Evolutionary conservation across 257 asterid genomes (phyloP).

Genomic region (Jaltomata sinuosa): DNA sequence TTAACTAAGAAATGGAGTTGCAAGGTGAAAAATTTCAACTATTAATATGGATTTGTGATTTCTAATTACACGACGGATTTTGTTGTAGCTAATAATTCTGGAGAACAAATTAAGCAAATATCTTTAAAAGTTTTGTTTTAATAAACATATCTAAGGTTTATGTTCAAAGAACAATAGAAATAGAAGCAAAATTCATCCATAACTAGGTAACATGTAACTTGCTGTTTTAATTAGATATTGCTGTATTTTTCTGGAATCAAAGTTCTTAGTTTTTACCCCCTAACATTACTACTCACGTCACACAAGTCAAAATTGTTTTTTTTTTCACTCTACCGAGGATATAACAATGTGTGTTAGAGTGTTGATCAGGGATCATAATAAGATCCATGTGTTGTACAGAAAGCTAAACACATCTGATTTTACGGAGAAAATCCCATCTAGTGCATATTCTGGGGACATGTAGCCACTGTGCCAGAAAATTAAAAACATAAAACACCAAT

Average conservation of each 20-base stretch:
- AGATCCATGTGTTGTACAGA: background rate
- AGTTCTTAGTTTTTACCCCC: background rate
- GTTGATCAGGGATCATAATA: background rate
- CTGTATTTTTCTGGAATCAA: background rate
- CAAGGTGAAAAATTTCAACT: background rate
- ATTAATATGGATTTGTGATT: background rate
- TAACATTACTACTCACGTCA: background rate
- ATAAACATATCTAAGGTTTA: background rate
- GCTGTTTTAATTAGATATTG: background rate
- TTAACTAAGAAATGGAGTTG: background rate
- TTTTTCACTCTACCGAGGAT: too few species aligned
- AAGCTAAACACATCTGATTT: conserved; percentile 22
- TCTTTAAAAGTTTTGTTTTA: background rate
- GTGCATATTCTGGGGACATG: conserved; percentile 27
- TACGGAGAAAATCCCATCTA: conserved; percentile 16
- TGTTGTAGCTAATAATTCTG: background rate
- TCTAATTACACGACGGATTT: background rate
- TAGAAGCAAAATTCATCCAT: background rate
- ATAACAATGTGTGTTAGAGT: too few species aligned
- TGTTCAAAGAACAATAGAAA: background rate
- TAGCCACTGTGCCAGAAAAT: conserved; percentile 8
- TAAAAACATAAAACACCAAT: background rate
- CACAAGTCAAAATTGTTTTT: background rate
- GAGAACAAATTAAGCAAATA: background rate
- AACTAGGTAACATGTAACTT: background rate